Evolutionary conservation across 1,139 yeast genomes (phyloP), one percentile per base, ranked within the genome.

Genomic region (Debaryomyces robertsiae): DNA sequence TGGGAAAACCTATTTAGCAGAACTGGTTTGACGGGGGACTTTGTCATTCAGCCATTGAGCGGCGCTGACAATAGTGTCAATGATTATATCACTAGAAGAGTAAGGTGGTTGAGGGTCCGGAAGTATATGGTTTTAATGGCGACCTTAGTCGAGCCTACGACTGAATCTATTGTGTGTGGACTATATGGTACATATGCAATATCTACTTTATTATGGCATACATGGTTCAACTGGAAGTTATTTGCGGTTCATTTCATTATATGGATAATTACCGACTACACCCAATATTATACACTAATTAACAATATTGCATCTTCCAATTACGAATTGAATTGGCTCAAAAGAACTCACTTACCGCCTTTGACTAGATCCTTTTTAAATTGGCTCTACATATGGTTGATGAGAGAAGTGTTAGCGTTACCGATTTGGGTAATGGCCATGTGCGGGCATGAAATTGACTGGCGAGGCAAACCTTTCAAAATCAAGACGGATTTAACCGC

Each of bases 61-160:
- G 82, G 79, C 3, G 53, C 64, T 30, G 73, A 74, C 38, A 65
- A 67, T 44, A 55, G 69, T 2, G 55, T 79, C 11, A 53, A 55
- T 37, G 89, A 84, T 47, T 89, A 84, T 58, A 69, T 82, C 42
- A 63, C 73, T 37, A 69, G 96, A 43, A 67, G 96, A 39, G 81
- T 84, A 23, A 69, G 97, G 40, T 89, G 97, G 97, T 65, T 89
- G 13, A 70, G 96, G 36, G 95, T 89, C n/a, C 69, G 97, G 22
- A 84, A 85, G 55, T 88, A 86, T 58, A 88, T 89, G 95, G 96
- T 89, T 2, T 65, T 83, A 24, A 81, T 81, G 27, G 96, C 96
- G 1, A 89, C 97, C 0, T 61, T 89, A 40, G 67, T 87, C 19
- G 97, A 89, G 55, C 96, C 97, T 6, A 78, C 93, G 5, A 89